A percentile compares a stretch with the other conserved stretches of the same genome.
These are phyloP conservation scores for Gremmenia infestans DNA, from an alignment of 2,329 filamentous ascomycete genomes.

Conservation along the genomic window DNA sequence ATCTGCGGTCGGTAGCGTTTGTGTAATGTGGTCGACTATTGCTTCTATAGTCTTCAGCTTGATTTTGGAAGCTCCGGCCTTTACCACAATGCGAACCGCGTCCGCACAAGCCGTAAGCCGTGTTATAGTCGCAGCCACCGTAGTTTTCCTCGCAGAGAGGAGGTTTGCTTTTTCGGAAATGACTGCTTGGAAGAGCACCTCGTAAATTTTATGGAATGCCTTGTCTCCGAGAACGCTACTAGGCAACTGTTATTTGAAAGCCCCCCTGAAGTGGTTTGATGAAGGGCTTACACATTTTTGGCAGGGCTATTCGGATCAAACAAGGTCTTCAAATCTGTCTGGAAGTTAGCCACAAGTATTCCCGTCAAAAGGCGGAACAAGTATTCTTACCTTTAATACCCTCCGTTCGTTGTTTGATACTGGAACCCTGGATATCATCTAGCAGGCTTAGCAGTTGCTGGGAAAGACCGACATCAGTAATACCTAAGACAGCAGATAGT, in stretches of 20 bases:
- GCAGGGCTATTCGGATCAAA: slow-evolving; percentile 25
- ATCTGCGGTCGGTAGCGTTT: slow-evolving; percentile 60
- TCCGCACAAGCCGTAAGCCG: slow-evolving; percentile 66
- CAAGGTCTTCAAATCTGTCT: slow-evolving; percentile 26
- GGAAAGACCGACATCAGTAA: not conserved
- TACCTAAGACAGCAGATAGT: slow-evolving; percentile 9
- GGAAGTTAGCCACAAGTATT: not conserved
- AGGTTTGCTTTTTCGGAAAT: slow-evolving; percentile 57
- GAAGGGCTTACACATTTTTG: slow-evolving; percentile 23
- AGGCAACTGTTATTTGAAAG: not conserved
- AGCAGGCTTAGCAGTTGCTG: not conserved
- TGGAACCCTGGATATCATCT: not conserved
- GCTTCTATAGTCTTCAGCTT: slow-evolving; percentile 73
- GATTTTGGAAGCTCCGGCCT: slow-evolving; percentile 62
- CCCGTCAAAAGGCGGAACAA: not conserved
- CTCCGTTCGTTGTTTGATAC: slow-evolving; percentile 7
- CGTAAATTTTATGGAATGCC: slow-evolving; percentile 75
- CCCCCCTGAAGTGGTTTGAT: not conserved
- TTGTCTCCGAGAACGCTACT: slow-evolving; percentile 59
- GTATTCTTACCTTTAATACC: slow-evolving; percentile 8
- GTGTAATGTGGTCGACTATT: slow-evolving; percentile 75
- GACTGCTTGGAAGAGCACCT: slow-evolving; percentile 69
- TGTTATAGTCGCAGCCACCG: slow-evolving; percentile 44
- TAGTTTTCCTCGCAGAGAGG: slow-evolving; percentile 51
- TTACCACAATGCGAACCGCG: slow-evolving; percentile 66